Evolutionary conservation across 192 early-diverging fungal genomes (phyloP), one percentile per base, ranked within the genome.

Genomic region (Coemansia sp.): DNA sequence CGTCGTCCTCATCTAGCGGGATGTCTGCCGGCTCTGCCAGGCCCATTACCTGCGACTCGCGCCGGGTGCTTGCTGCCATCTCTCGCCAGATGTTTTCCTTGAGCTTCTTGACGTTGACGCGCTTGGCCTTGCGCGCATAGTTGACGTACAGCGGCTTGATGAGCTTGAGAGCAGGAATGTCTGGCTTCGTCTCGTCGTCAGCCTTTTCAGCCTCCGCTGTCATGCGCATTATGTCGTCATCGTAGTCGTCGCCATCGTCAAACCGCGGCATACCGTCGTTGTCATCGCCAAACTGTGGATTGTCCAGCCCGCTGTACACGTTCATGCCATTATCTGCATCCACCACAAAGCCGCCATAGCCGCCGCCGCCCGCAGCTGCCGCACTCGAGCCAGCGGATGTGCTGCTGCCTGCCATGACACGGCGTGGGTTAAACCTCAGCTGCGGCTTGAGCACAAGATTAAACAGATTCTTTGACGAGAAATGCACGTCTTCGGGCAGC

Each of bases 41-140:
- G 9, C 30, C 49, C 16, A 58, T 41, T 0, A 49, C 57, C 33
- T 51, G 41, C 12, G 71, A 65, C 41, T 37, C 26, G 57, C 53
- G 56, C 40, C 61, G 68, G 19, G 41, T 50, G 38, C 45, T 44
- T 11, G 50, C 20, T 2, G 79, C 82, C 61, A 89, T 68, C 53
- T 87, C 86, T 50, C 83, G 84, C 96, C 96, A 98, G 19, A 98
- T 79, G 65, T 96, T 98, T 38, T 98, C 96, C 70, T 98, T 98
- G 44, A 98, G 81, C 59, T 84, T 86, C 76, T 90, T 93, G 19
- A 98, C 92, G 70, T 98, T 94, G 9, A 97, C 91, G 30, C 89
- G 84, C 80, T 98, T 98, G 55, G 93, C 93, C 20, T 84, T 84
- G 50, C 84, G 84, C 30, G 93, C 89, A 65, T 89, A 97, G 63